Conservation (phyloP, 1,284 basidiomycete genomes). For the Leccinum pachyderme region DNA sequence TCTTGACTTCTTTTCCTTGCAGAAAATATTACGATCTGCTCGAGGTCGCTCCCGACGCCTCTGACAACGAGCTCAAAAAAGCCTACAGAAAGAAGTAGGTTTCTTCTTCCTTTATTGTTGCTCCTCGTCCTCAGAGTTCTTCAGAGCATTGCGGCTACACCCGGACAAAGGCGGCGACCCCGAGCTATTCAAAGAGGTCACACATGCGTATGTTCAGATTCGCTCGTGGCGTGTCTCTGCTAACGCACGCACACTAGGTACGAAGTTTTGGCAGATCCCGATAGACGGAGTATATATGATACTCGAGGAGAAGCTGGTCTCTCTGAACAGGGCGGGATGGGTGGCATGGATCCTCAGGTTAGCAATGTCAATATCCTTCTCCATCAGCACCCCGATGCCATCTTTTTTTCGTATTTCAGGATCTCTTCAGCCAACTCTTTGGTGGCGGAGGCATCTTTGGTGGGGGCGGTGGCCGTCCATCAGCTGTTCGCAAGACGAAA, state of each 20-base stretch:
- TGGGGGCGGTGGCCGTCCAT: conserved; percentile 59
- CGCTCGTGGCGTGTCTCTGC: neutral
- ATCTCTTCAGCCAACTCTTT: conserved; percentile 97
- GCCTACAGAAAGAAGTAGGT: conserved; percentile 89
- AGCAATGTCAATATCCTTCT: conserved; percentile 25
- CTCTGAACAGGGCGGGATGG: conserved; percentile 83
- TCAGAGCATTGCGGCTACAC: conserved; percentile 84
- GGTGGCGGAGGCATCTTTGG: conserved; percentile 55
- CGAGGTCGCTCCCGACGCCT: conserved; percentile 74
- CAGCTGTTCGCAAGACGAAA: conserved; percentile 95
- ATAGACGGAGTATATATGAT: conserved; percentile 89
- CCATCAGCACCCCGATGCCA: neutral
- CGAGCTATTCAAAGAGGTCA: conserved; percentile 97
- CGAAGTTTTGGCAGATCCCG: conserved; percentile 88
- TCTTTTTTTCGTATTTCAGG: conserved; percentile 45
- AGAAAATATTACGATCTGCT: conserved; percentile 92
- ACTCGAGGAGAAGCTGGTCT: conserved; percentile 92
- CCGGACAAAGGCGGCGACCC: conserved; percentile 98
- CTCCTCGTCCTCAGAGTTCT: conserved; percentile 17
- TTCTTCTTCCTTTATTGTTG: neutral
- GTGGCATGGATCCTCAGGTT: conserved; percentile 94
- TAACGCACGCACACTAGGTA: conserved; percentile 56
- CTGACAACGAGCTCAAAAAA: conserved; percentile 86
- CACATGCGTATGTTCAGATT: conserved; percentile 82
- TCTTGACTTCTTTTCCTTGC: conserved; percentile 9